Evolutionary conservation across 352 stramenopile genomes (phyloP), one percentile per base, ranked within the genome.

Genomic region (Globisporangium parvum): DNA sequence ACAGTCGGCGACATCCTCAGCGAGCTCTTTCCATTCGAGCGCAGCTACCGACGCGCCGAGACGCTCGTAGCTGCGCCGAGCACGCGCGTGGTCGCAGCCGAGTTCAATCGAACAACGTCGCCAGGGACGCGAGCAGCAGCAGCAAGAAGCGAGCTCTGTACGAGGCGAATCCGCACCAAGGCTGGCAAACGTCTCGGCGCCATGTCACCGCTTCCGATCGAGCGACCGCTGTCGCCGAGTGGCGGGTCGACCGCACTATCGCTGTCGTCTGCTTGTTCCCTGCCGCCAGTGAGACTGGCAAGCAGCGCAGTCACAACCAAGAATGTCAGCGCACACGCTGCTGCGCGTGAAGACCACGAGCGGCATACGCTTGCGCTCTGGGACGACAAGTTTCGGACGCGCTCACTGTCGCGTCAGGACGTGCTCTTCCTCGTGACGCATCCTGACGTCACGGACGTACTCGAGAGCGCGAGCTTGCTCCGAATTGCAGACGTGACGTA

Each of bases 371-470:
- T 74, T 24, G 55, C 57, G 21, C 59, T 89, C 1, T 89, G 79
- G 79, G 72, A 87, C 26, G 65, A 80, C 52, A 89, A 89, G 57
- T 75, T 85, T 49, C 53, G 56, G 3, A 49, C 54, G 9, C 70
- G 66, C 5, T 46, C 56, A 18, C 60, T 89, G 33, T 68, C 53
- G 5, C 47, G 57, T 1, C 62, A 80, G 42, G 79, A 87, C 47
- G 46, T 62, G n/a, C 18, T 85, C 1, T 80, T 79, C 24, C 55
- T 89, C 5, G 49, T 89, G 23, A 41, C 64, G 2, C 72, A 73
- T 35, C 62, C 71, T 8, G 65, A 81, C 24, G 53, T 82, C 6
- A 53, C 66, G 26, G 48, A 53, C 15, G 63, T 77, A 6, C 44
- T 87, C 26, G 75, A 89, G 59, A 74, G 59, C 23, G 67, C 63